Evolutionary conservation across 441 rosid genomes (phyloP).

Genomic region (Mallotus japonicus): DNA sequence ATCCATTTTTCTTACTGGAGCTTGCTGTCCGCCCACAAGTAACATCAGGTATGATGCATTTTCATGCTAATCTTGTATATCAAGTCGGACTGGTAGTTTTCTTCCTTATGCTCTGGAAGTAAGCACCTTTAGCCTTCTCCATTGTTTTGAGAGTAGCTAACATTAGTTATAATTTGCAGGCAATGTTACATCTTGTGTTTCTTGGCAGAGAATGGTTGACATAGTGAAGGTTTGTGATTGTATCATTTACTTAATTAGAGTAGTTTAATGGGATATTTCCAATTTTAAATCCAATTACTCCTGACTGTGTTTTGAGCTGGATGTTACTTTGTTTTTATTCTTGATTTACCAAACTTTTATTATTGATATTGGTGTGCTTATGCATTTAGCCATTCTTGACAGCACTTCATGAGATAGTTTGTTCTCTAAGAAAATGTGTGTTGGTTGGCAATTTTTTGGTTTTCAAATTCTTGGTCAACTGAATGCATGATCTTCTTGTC

Average conservation of each 20-base stretch:
- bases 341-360: neutral
- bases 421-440: neutral
- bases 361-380: neutral
- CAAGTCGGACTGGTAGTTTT: neutral
- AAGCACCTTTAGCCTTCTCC: neutral
- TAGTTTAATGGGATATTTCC: neutral
- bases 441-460: slow-evolving; percentile 3
- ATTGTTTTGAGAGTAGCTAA: neutral
- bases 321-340: neutral
- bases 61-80: neutral
- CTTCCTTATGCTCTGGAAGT: slow-evolving; percentile 9
- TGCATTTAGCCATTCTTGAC: slow-evolving; percentile 2
- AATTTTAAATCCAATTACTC: neutral
- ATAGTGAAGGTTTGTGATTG: slow-evolving; percentile 59
- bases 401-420: slow-evolving; percentile 5
- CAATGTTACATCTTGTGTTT: slow-evolving; percentile 26
- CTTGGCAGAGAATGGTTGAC: slow-evolving; percentile 64
- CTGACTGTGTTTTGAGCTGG: slow-evolving; percentile 5
- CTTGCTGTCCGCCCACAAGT: slow-evolving; percentile 33
- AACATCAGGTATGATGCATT: slow-evolving; percentile 29
- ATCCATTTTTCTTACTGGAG: slow-evolving; percentile 52
- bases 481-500: neutral
- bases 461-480: neutral
- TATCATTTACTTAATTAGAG: slow-evolving; percentile 7
- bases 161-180: slow-evolving; percentile 35